Evolutionary conservation across 306 rosid genomes (phyloP).

Genomic region (Prunus padus): DNA sequence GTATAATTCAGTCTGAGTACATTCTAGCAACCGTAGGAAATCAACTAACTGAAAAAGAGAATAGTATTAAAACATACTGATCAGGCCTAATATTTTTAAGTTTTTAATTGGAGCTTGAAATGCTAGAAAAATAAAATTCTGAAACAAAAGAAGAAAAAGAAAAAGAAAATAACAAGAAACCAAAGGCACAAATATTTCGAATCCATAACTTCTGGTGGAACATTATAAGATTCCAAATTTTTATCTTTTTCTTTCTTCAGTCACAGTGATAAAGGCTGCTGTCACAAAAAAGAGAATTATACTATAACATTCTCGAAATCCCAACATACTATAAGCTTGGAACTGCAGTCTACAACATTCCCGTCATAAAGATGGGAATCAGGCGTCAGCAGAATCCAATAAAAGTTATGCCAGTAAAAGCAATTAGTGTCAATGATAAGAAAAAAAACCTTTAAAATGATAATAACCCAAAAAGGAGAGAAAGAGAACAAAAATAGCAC

Average conservation of each 20-base stretch:
- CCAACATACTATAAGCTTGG: neutral
- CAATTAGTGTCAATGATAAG: neutral
- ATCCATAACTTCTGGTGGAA: neutral
- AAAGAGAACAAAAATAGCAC: conserved; percentile 41
- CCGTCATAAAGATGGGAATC: neutral
- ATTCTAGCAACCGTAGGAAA: conserved; percentile 10
- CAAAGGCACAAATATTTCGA: neutral
- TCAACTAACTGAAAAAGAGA: neutral
- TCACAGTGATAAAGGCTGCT: neutral
- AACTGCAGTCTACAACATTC: neutral
- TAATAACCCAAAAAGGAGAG: conserved; percentile 11
- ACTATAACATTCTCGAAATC: conserved; percentile 10
- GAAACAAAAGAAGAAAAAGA: neutral
- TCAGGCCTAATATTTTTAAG: neutral
- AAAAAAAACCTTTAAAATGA: conserved; percentile 11
- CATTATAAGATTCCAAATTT: conserved; percentile 4
- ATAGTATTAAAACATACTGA: neutral
- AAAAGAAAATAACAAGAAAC: neutral
- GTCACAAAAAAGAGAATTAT: neutral
- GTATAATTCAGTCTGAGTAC: conserved; percentile 4
- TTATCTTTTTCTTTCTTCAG: neutral
- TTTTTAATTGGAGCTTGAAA: conserved; percentile 2
- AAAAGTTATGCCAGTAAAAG: neutral
- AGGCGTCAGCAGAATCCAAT: neutral
- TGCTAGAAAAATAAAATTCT: neutral